Conservation (phyloP, 208 protist species). For the Trypanosoma melophagium region DNA sequence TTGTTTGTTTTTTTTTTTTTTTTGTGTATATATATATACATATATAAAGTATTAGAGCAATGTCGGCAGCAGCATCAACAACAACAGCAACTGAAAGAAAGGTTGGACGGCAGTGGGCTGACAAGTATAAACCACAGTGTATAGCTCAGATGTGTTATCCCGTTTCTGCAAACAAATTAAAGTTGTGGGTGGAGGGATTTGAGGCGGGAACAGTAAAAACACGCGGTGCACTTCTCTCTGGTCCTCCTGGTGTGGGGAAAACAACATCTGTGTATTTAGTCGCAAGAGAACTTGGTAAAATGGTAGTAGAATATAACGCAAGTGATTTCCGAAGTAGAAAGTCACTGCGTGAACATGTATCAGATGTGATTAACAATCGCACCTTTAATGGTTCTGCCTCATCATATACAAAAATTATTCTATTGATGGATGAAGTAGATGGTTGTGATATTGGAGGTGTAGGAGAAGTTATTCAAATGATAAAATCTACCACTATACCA, state of each 20-base stretch:
- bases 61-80: neutral
- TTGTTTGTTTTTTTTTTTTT: slow-evolving; percentile 2
- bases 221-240: slow-evolving; percentile 90
- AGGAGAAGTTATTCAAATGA: slow-evolving; percentile 94
- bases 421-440: slow-evolving; percentile 99
- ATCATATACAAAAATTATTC: slow-evolving; percentile 75
- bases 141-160: slow-evolving; percentile 93
- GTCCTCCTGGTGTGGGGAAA: slow-evolving; percentile 99
- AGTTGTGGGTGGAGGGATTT: slow-evolving; percentile 92
- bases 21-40: neutral
- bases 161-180: slow-evolving; percentile 79
- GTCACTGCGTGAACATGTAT: slow-evolving; percentile 81
- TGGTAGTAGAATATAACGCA: slow-evolving; percentile 98
- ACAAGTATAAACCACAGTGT: slow-evolving; percentile 95
- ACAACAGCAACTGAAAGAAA: slow-evolving; percentile 9
- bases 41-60: neutral
- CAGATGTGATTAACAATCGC: slow-evolving; percentile 70
- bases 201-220: slow-evolving; percentile 45
- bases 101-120: slow-evolving; percentile 90
- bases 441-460: slow-evolving; percentile 99
- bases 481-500: slow-evolving; percentile 92
- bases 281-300: slow-evolving; percentile 79
- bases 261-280: slow-evolving; percentile 96
- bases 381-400: slow-evolving; percentile 60
- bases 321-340: slow-evolving; percentile 97